phyloP scores from a whole-genome alignment of 768 basidiomycete species.

The Leucogyrophana mollusca region DNA sequence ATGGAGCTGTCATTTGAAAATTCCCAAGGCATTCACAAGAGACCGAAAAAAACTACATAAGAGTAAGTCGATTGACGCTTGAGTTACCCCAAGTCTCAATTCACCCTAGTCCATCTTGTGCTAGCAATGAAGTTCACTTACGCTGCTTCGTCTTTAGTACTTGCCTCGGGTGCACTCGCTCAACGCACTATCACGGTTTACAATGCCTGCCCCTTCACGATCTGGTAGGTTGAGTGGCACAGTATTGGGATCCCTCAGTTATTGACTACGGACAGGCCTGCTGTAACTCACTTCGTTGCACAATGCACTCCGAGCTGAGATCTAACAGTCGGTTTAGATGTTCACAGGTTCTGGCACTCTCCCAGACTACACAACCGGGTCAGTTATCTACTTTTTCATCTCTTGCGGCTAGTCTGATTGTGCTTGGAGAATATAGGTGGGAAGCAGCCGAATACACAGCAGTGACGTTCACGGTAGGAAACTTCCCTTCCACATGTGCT shows the following conservation, averaged over 20 bases:
- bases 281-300: conserved; percentile 26
- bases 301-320: background rate
- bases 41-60: background rate
- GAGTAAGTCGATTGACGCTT: background rate
- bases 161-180: conserved; percentile 32
- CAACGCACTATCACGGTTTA: conserved; percentile 59
- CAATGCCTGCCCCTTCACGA: conserved; percentile 66
- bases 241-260: background rate
- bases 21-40: background rate
- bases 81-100: background rate
- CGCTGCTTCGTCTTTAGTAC: conserved; percentile 24
- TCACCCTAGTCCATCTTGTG: background rate
- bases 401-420: conserved; percentile 1
- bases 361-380: conserved; percentile 50
- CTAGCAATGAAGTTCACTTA: conserved; percentile 24
- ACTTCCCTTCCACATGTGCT: background rate
- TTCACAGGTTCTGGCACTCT: conserved; percentile 56
- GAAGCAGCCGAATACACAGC: conserved; percentile 24
- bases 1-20: background rate
- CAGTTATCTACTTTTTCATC: conserved; percentile 1
- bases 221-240: conserved; percentile 45
- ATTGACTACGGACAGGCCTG: conserved; percentile 37
- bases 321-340: conserved; percentile 34
- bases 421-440: conserved; percentile 25
- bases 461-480: conserved; percentile 25